These are phyloP conservation scores for Excoecaria cochinchinensis DNA, from an alignment of 345 rosid genomes.

Conservation along the genomic window DNA sequence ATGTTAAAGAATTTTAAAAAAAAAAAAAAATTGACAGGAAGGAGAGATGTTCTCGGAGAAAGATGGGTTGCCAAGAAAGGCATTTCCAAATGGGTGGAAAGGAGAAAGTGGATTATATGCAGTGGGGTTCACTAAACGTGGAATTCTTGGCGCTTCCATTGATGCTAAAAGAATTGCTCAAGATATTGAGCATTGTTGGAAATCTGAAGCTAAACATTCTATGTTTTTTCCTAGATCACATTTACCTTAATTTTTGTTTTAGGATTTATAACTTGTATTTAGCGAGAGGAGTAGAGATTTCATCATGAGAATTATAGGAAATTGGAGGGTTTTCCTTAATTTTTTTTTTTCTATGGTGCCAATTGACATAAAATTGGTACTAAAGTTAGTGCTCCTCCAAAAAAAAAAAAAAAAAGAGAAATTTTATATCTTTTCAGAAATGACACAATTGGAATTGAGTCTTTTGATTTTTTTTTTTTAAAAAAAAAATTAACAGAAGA, in stretches of 20 bases:
- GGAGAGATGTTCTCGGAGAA: constrained; percentile 33
- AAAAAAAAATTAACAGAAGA: constrained; percentile 6
- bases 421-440: background rate
- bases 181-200: constrained; percentile 21
- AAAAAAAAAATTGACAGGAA: constrained; percentile 23
- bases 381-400: constrained; percentile 28
- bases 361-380: constrained; percentile 16
- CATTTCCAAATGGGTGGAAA: constrained; percentile 40
- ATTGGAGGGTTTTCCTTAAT: too few species aligned
- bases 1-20: too few species aligned
- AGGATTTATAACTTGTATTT: background rate
- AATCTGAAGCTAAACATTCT: constrained; percentile 25
- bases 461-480: background rate
- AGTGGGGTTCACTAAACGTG: constrained; percentile 41
- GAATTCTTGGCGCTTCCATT: constrained; percentile 35
- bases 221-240: constrained; percentile 21
- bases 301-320: constrained; percentile 4
- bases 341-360: constrained; percentile 15
- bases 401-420: constrained; percentile 1
- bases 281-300: background rate
- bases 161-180: constrained; percentile 33
- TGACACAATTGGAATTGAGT: constrained; percentile 3
- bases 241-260: constrained; percentile 20
- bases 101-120: constrained; percentile 34
- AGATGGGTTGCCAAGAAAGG: constrained; percentile 35